Conservation (phyloP, 306 rosid genomes). For the Mimosa bimucronata region DNA sequence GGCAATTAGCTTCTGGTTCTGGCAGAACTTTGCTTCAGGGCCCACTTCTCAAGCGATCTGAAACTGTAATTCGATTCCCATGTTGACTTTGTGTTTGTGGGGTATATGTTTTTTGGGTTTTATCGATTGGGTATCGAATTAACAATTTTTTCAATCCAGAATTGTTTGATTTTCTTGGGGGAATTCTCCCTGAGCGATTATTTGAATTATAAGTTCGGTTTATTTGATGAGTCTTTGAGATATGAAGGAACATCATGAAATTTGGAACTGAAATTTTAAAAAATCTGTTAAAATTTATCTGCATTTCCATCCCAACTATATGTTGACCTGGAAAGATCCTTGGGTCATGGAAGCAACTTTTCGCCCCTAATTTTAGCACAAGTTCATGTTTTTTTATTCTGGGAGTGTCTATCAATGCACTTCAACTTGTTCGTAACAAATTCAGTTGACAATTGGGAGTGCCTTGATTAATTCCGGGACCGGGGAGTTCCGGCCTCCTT, state of each 20-base stretch:
- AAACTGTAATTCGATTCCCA: conserved; percentile 56
- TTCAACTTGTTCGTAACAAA: no score
- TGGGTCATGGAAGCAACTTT: not conserved
- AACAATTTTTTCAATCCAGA: not conserved
- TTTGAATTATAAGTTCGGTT: not conserved
- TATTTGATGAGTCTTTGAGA: not conserved
- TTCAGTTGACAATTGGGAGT: no score
- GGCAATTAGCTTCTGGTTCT: conserved; percentile 72
- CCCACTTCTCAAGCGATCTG: conserved; percentile 83
- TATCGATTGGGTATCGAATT: not conserved
- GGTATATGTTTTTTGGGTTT: not conserved
- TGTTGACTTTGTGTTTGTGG: not conserved
- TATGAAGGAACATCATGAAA: not conserved
- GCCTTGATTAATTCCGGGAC: no score
- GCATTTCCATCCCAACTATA: not conserved
- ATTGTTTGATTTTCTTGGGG: not conserved
- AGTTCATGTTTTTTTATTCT: not conserved
- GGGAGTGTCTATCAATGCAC: no score
- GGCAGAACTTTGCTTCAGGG: conserved; percentile 73
- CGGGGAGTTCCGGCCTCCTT: no score
- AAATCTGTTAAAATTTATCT: not conserved
- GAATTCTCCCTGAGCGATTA: not conserved
- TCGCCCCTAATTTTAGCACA: not conserved
- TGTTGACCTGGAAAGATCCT: not conserved
- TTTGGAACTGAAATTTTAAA: not conserved